Conservation (phyloP, 257 asterid genomes). For the Nicotiana tabacum region DNA sequence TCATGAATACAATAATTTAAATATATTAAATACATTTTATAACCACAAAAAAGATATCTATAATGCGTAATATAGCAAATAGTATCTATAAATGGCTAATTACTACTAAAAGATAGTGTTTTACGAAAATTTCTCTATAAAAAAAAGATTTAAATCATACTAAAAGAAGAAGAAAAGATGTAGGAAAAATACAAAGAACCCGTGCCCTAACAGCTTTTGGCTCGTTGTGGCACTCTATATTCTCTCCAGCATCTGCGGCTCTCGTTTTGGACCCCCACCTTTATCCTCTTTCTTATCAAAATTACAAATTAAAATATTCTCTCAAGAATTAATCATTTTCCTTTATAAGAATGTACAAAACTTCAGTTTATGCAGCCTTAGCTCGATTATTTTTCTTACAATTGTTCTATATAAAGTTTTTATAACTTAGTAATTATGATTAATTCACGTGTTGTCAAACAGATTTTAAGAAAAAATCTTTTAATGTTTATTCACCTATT, state of each 20-base stretch:
- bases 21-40: too few relatives aligned
- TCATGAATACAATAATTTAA: too few relatives aligned
- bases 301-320: background rate
- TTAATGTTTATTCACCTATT: background rate
- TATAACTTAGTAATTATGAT: too few relatives aligned
- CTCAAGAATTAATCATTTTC: background rate
- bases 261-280: background rate
- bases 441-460: background rate
- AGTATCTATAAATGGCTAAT: too few relatives aligned
- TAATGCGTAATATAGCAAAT: too few relatives aligned
- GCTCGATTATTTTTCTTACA: background rate
- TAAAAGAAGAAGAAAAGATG: background rate
- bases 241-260: conserved; percentile 2
- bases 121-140: too few relatives aligned
- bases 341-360: background rate
- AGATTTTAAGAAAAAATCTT: background rate
- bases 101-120: too few relatives aligned
- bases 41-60: too few relatives aligned
- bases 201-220: conserved; percentile 15
- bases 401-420: background rate
- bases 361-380: background rate
- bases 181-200: conserved; percentile 13
- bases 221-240: background rate
- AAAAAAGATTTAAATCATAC: background rate
- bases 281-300: background rate